Evolutionary conservation across 2,329 filamentous ascomycete species (phyloP), one percentile per base, ranked within the genome.

Genomic region (Ilyonectria destructans): DNA sequence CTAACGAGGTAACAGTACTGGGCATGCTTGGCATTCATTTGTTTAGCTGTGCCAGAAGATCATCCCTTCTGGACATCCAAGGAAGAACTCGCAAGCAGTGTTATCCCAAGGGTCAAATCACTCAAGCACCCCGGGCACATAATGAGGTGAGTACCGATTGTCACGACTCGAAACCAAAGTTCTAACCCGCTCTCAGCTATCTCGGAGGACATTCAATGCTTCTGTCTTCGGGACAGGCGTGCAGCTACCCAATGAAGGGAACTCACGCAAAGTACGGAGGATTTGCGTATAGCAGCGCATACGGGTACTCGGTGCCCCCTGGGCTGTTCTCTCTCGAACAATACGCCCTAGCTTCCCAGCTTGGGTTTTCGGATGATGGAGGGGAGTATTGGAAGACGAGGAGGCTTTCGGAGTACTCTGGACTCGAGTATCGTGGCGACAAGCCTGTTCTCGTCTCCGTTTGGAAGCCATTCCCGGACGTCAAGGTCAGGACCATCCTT

Each of bases 191-290:
- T 37, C 33, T 6, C 45, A 87, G 91, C 72, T 88, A 90, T 70
- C 86, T 90, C 19, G 92, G 91, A n/a, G 91, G 90, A 0, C 93
- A 95, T 78, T 91, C 90, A 52, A 93, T 95, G 85, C 85, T 95
- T 26, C 86, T 95, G 8, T 92, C 89, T 4, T 93, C 91, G 0
- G 93, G 93, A 1, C 93, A 96, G 78, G 91, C 91, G n/a, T 95
- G 93, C 80, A 91, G 92, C 79, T 95, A 95, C 77, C 91, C 93
- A 0, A 91, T 95, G 85, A 93, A 93, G 80, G 92, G 91, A 61
- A 93, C 92, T 0, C 92, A 95, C 78, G 92, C 93, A 69, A 95
- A 95, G 77, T 95, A 95, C 79, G 93, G 93, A 54, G 88, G 89
- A 67, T 95, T 95, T 77, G 92, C 92, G 6, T 95, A 95, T 81